A percentile compares a stretch with the other conserved stretches of the same genome.
Conservation (phyloP, 2,329 filamentous ascomycete species). For the Aspergillus sp. region DNA sequence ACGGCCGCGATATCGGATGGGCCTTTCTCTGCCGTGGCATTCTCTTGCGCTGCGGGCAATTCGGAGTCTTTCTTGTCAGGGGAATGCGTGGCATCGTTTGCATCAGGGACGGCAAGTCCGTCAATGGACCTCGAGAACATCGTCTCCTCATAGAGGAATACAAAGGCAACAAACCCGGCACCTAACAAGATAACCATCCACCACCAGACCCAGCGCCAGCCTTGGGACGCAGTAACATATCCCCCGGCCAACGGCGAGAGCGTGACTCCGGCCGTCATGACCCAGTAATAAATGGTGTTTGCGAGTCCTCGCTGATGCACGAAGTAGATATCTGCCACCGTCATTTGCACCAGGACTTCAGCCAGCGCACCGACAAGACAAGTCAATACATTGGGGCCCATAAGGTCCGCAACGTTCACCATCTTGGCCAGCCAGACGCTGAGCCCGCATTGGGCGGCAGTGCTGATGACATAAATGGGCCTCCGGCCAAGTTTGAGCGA, state of each 20-base stretch:
- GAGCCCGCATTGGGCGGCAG: conserved; percentile 26
- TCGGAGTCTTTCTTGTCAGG: background rate
- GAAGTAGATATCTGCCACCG: conserved; percentile 41
- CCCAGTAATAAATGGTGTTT: conserved; percentile 40
- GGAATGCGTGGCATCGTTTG: background rate
- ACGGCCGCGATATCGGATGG: too few species aligned
- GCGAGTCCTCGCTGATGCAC: conserved; percentile 39
- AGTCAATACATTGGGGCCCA: conserved; percentile 35
- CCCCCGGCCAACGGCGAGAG: conserved; percentile 9
- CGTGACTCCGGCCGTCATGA: conserved; percentile 12
- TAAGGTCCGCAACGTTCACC: conserved; percentile 34
- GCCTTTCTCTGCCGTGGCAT: background rate
- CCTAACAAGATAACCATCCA: conserved; percentile 36
- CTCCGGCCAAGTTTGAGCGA: conserved; percentile 40
- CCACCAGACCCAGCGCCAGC: conserved; percentile 46
- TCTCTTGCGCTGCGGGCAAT: background rate
- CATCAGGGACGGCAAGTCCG: background rate
- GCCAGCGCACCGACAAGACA: conserved; percentile 37
- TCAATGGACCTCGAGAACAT: conserved; percentile 9
- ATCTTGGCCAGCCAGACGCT: conserved; percentile 39
- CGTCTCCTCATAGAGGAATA: conserved; percentile 39
- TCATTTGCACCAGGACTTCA: conserved; percentile 40
- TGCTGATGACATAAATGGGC: conserved; percentile 38
- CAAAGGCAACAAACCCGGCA: conserved; percentile 28
- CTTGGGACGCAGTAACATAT: conserved; percentile 29